Conservation (phyloP, 768 basidiomycete genomes). For the Tylopilus subfusipes region DNA sequence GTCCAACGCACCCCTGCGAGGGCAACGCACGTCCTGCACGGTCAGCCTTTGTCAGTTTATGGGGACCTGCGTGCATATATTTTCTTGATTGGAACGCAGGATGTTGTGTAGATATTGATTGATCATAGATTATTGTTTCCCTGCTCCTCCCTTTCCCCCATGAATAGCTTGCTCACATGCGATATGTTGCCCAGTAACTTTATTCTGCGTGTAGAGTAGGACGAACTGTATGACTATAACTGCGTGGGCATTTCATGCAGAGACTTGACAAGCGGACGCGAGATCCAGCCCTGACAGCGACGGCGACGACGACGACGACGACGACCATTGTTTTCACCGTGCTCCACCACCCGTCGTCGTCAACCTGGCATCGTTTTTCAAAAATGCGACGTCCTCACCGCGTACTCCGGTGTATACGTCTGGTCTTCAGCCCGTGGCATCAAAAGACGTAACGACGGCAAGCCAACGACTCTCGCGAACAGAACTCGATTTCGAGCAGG, state of each 20-base stretch:
- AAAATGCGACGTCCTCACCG: conserved; percentile 44
- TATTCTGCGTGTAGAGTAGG: conserved; percentile 32
- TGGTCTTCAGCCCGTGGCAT: conserved; percentile 55
- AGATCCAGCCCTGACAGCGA: neutral
- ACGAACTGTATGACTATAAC: conserved; percentile 18
- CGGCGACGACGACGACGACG: conserved; percentile 13
- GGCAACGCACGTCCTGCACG: conserved; percentile 15
- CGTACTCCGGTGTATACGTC: conserved; percentile 45
- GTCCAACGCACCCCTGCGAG: neutral
- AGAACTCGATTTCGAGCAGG: conserved; percentile 81
- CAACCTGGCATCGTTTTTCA: conserved; percentile 70
- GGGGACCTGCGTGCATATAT: conserved; percentile 28
- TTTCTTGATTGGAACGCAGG: conserved; percentile 34
- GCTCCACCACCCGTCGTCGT: conserved; percentile 23
- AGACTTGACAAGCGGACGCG: neutral
- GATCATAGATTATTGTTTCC: conserved; percentile 33
- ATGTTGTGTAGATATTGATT: conserved; percentile 31
- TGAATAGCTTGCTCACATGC: conserved; percentile 20
- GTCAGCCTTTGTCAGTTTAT: conserved; percentile 6
- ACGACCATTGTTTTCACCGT: neutral
- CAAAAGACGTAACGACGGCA: conserved; percentile 42
- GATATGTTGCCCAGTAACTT: conserved; percentile 32
- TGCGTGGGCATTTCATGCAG: conserved; percentile 22
- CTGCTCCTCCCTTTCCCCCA: conserved; percentile 2
- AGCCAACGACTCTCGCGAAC: conserved; percentile 64